These are phyloP conservation scores for Aegilops speltoides DNA, from an alignment of 176 grass and related monocot genomes.

Conservation along the genomic window DNA sequence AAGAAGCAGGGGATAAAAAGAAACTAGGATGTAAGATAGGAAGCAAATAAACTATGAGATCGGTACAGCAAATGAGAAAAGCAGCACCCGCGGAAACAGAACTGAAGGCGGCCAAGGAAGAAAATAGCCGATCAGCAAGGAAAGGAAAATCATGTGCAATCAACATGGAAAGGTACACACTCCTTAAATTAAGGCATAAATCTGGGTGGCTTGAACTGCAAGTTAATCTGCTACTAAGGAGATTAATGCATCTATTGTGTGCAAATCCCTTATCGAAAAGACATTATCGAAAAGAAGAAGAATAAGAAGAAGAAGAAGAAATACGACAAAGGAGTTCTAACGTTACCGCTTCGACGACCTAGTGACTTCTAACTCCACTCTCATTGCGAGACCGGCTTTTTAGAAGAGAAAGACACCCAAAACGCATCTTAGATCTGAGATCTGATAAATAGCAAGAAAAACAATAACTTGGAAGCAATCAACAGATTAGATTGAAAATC, in stretches of 20 bases:
- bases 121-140: no score
- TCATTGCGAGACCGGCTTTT: no score
- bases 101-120: neutral
- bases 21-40: neutral
- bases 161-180: neutral
- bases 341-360: neutral
- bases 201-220: neutral
- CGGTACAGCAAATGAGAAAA: neutral
- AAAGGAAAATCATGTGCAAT: neutral
- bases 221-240: neutral
- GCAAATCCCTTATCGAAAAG: neutral
- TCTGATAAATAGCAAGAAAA: no score
- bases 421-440: no score
- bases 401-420: no score
- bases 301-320: neutral
- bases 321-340: neutral
- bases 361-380: no score
- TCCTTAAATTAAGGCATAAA: neutral
- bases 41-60: neutral
- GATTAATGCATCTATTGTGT: neutral
- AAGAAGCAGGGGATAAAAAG: neutral
- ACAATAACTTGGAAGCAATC: no score
- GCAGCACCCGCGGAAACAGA: neutral
- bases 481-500: no score
- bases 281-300: neutral